Evolutionary conservation across 1,284 basidiomycete species (phyloP), one percentile per base, ranked within the genome.

Genomic region (Sutorius eximius): DNA sequence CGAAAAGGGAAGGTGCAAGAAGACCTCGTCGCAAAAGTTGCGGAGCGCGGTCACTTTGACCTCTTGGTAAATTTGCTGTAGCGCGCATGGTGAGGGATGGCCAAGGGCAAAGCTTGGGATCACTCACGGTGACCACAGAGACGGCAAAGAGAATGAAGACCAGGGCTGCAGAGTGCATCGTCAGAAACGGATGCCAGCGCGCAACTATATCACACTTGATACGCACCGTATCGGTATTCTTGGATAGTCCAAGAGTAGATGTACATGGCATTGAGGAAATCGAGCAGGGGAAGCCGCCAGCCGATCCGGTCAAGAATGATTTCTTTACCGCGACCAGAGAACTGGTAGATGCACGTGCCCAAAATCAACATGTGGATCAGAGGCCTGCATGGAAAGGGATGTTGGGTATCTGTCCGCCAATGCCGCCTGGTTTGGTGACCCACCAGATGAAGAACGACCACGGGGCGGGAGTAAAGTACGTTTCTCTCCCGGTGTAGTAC

Each of bases 401-500:
- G 42, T 42, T 42, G 45, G 18, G n/a, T 56, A 55, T 49, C 59
- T 56, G 42, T 49, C 41, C 30, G 33, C 46, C 9, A 29, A 46
- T 59, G 44, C 2, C 36, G 10, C 27, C 8, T 9, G 16, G 37
- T 58, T 62, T 6, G 64, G 55, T 5, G 37, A 68, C 75, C 38
- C 52, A 86, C 89, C 90, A 92, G 67, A 93, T 87, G 71, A 85
- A 81, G 74, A 90, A 93, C 2, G 89, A 86, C 85, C 91, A 96
- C 16, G 88, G 83, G 8, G 91, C 90, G 18, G 95, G 94, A 1
- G 93, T 95, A 59, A 97, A 78, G 73, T 95, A 97, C n/a, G 93
- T 95, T 65, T 89, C 85, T 72, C 86, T 91, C 45, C 81, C 85
- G 44, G 76, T 74, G 66, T 77, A 82, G 72, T 90, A 90, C 44